phyloP scores from a whole-genome alignment of 305 asterid species.

The Fraxinus floribunda region DNA sequence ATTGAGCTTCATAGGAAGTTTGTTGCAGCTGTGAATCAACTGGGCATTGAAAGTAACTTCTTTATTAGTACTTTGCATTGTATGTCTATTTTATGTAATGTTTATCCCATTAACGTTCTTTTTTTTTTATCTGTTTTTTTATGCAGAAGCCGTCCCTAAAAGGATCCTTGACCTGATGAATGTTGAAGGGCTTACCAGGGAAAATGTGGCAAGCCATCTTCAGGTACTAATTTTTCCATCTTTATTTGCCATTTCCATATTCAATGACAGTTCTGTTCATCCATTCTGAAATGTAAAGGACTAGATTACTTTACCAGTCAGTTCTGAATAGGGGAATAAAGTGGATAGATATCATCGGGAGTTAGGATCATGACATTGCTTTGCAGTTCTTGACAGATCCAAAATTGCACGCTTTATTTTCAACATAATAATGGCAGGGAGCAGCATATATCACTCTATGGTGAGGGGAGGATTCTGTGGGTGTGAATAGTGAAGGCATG shows the following conservation, averaged over 20 bases:
- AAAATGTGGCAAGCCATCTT: slow-evolving; percentile 98
- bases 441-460: background rate
- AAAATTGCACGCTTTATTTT: background rate
- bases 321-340: background rate
- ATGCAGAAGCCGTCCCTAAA: slow-evolving; percentile 95
- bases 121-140: slow-evolving; percentile 8
- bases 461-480: background rate
- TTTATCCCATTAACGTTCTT: background rate
- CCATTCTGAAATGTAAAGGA: background rate
- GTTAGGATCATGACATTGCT: background rate
- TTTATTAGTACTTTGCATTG: background rate
- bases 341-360: background rate
- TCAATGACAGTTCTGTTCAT: background rate
- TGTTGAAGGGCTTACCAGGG: slow-evolving; percentile 89
- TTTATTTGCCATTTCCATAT: slow-evolving; percentile 1
- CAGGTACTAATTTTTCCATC: slow-evolving; percentile 51
- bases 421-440: background rate
- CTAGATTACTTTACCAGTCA: background rate
- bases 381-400: background rate
- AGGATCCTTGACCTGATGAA: slow-evolving; percentile 98
- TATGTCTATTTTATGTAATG: background rate
- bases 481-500: background rate
- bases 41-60: slow-evolving; percentile 60
- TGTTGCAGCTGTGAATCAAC: slow-evolving; percentile 62
- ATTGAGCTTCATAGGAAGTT: slow-evolving; percentile 69